Base-by-base conservation (phyloP, 2,329 filamentous ascomycete species). In the Cercospora brassicicola region DNA sequence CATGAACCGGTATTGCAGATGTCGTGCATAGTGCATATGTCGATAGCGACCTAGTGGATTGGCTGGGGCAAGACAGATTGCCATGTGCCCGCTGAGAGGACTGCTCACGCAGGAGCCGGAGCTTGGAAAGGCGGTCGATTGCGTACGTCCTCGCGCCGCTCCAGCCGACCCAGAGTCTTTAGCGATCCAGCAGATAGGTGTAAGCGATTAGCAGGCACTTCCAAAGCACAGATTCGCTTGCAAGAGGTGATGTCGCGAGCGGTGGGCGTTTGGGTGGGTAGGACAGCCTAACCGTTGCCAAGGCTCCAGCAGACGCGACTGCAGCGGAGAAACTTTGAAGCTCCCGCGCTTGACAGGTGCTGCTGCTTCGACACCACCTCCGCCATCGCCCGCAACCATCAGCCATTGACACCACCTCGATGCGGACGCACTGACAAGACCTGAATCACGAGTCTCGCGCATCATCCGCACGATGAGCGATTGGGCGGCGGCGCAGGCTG, bases 401-500 rank as follows among this genome's bases (percentile, higher is more conserved):
- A 57, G 53, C 26, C 30, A 30, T 30, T 57, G 13, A 30, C 26
- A n/a, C n/a, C 20, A 18, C 23, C n/a, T 51, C 45, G 53, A 20
- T 31, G 59, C 23, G 23, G 59, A 45, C 10, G 20, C 10, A 45
- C 31, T 28, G 26, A 36, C n/a, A 18, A 18, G 13, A 39, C 56
- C 30, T 59, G 15, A 15, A 48, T 48, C 60, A 51, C 60, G 26
- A 51, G 23, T 45, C 23, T 51, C 20, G 45, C 18, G 45, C 20
- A 51, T 23, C 7, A 3, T 6, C 18, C 5, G 20, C 45, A 59
- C 56, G 8, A 77, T 77, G 75, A 71, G 72, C 59, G 71, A 53
- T 15, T 78, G 76, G 76, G 67, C 68, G 20, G 71, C 73, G 60
- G 72, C 74, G 56, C 70, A 70, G 62, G 67, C 76, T 36, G 67